A percentile compares a stretch with the other conserved stretches of the same genome.
These are phyloP conservation scores for Helianthus tuberosus DNA, from an alignment of 129 eudicot species.

Conservation along the genomic window DNA sequence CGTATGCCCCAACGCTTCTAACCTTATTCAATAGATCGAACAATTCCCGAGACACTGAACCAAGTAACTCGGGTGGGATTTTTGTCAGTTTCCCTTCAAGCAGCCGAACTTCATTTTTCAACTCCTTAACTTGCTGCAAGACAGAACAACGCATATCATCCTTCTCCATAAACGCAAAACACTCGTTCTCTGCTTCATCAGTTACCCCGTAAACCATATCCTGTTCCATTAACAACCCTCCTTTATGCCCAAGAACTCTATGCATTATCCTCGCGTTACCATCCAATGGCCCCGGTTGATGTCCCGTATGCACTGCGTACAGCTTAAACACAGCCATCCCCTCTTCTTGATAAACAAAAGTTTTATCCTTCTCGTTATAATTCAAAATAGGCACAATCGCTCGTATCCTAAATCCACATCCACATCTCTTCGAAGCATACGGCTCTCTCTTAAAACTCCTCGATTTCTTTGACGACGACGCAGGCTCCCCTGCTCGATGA, in stretches of 20 bases:
- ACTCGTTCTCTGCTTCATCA: slow-evolving; percentile 32
- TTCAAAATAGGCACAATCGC: slow-evolving; percentile 88
- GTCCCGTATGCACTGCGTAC: slow-evolving; percentile 95
- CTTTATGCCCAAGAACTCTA: slow-evolving; percentile 80
- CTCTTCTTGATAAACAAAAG: slow-evolving; percentile 91
- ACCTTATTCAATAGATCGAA: slow-evolving; percentile 67
- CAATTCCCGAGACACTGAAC: slow-evolving; percentile 72
- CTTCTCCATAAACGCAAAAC: slow-evolving; percentile 11
- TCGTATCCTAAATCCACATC: slow-evolving; percentile 88
- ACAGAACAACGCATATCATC: slow-evolving; percentile 13
- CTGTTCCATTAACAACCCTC: slow-evolving; percentile 34
- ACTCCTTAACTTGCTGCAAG: slow-evolving; percentile 20
- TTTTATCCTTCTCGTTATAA: slow-evolving; percentile 91
- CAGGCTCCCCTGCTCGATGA: slow-evolving; percentile 10
- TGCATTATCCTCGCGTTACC: slow-evolving; percentile 70
- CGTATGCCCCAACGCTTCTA: slow-evolving; percentile 58
- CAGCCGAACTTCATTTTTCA: slow-evolving; percentile 42
- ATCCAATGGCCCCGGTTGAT: slow-evolving; percentile 93
- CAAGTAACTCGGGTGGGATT: slow-evolving; percentile 51
- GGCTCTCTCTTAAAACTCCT: not conserved
- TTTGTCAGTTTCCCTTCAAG: slow-evolving; percentile 69
- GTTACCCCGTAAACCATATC: slow-evolving; percentile 43
- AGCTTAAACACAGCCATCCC: slow-evolving; percentile 90
- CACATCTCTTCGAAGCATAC: slow-evolving; percentile 25
- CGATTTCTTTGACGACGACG: not conserved